Conservation (phyloP, 1,139 yeast genomes). For the Kodamaea arcana region DNA sequence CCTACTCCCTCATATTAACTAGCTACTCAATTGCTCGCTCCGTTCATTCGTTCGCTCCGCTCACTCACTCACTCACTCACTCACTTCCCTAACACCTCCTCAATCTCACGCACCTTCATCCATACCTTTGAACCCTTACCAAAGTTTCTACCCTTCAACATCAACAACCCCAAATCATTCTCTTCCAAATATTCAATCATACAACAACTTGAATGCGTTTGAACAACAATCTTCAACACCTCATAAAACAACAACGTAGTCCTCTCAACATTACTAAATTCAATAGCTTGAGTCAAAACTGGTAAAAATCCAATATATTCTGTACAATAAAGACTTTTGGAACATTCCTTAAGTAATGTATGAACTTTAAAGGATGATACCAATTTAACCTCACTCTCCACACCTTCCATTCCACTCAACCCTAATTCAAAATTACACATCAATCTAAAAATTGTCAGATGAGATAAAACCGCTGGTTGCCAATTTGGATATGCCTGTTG, state of each 20-base stretch:
- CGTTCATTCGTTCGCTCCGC: no score
- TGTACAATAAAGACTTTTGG: slow-evolving; percentile 21
- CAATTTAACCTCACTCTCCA: slow-evolving; percentile 11
- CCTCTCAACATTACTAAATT: slow-evolving; percentile 14
- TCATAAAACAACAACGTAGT: slow-evolving; percentile 24
- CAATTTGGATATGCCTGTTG: slow-evolving; percentile 12
- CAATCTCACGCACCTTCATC: slow-evolving; percentile 22
- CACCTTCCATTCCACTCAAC: slow-evolving; percentile 15
- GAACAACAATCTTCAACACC: slow-evolving; percentile 21
- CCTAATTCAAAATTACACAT: slow-evolving; percentile 30
- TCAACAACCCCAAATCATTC: slow-evolving; percentile 23
- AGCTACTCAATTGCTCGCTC: no score
- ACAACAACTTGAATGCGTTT: slow-evolving; percentile 32
- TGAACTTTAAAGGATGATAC: slow-evolving; percentile 25
- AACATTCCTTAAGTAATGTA: slow-evolving; percentile 20
- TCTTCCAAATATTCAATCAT: slow-evolving; percentile 29
- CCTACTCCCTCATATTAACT: no score
- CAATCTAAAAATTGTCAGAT: slow-evolving; percentile 27
- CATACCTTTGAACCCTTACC: slow-evolving; percentile 18
- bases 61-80: no score
- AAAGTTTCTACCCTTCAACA: slow-evolving; percentile 33
- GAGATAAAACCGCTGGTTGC: slow-evolving; percentile 25
- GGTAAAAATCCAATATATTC: slow-evolving; percentile 32
- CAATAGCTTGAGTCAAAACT: slow-evolving; percentile 32
- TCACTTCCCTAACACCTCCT: slow-evolving; percentile 2